Evolutionary conservation across 768 basidiomycete species (phyloP), one percentile per base, ranked within the genome.

Genomic region (Russula virescens): DNA sequence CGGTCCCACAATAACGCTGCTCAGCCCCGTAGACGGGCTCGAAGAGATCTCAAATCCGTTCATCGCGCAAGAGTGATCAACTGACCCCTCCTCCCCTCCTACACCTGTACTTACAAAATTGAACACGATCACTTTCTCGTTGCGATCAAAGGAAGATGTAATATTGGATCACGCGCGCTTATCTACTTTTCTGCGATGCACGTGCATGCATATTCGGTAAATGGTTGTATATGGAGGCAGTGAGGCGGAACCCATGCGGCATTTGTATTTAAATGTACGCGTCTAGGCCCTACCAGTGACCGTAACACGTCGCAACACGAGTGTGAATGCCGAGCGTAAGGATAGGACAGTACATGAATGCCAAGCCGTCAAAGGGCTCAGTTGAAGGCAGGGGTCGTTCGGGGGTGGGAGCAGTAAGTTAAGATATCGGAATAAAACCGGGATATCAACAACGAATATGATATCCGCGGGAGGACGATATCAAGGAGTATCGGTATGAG

Each of bases 41-140:
- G 94, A 95, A 73, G 93, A 95, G 73, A 95, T 96, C 59, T 86
- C 88, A 16, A 95, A 96, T 73, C 93, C 93, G 3, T 96, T 96
- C 78, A 68, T 83, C 54, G 78, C 81, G 5, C 86, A 87, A 71
- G 89, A 91, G 69, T 87, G 57, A 73, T 5, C 42, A 19, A 19
- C 3, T 43, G 42, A 16, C 42, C 26, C 10, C 28, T 18, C 42
- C 28, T 34, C 42, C 8, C 16, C 35, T 43, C 42, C 42, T 19
- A 21, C 51, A 52, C n/a, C 31, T 18, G 50, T 38, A 7, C 18
- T 6, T 34, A 18, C 11, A 6, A n/a, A n/a, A 31, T n/a, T 18
- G 49, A 34, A 21, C 26, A 3, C 35, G 9, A 19, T 46, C 28
- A 10, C 42, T 51, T 46, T 52, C 35, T 46, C 43, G 21, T 40